Evolutionary conservation across 148 eudicot genomes (phyloP).

Genomic region (Rhododendron molle): DNA sequence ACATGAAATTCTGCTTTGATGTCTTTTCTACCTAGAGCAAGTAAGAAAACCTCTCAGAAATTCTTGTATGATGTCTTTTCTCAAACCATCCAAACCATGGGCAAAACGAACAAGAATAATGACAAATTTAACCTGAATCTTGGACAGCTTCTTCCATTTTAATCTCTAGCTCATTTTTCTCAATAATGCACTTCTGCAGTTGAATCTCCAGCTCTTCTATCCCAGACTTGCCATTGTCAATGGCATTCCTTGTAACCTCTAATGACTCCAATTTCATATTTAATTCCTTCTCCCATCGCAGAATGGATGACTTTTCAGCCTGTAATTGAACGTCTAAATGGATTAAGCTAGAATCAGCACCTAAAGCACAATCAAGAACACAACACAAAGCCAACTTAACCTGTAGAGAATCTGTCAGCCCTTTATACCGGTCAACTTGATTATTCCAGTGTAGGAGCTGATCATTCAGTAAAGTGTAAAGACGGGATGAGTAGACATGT

Average conservation of each 20-base stretch:
- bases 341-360: conserved; percentile 10
- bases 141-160: conserved; percentile 93
- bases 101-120: conserved; percentile 5
- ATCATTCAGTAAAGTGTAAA: conserved; percentile 70
- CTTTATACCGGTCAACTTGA: conserved; percentile 66
- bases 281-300: conserved; percentile 82
- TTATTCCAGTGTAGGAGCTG: conserved; percentile 90
- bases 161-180: conserved; percentile 77
- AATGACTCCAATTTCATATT: conserved; percentile 50
- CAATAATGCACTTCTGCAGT: conserved; percentile 44
- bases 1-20: conserved; percentile 80
- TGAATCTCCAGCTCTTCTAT: conserved; percentile 70
- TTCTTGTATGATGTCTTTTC: neutral
- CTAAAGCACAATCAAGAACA: conserved; percentile 4
- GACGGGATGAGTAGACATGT: conserved; percentile 62
- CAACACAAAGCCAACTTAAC: conserved; percentile 29
- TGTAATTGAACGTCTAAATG: conserved; percentile 33
- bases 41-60: conserved; percentile 8
- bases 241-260: conserved; percentile 40
- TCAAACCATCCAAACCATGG: conserved; percentile 9
- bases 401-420: conserved; percentile 72
- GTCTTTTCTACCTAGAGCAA: conserved; percentile 69
- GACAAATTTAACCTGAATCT: conserved; percentile 62
- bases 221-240: conserved; percentile 48
- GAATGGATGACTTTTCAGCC: conserved; percentile 70